phyloP scores from a whole-genome alignment of 768 basidiomycete species.

The Mycena leptocephala region DNA sequence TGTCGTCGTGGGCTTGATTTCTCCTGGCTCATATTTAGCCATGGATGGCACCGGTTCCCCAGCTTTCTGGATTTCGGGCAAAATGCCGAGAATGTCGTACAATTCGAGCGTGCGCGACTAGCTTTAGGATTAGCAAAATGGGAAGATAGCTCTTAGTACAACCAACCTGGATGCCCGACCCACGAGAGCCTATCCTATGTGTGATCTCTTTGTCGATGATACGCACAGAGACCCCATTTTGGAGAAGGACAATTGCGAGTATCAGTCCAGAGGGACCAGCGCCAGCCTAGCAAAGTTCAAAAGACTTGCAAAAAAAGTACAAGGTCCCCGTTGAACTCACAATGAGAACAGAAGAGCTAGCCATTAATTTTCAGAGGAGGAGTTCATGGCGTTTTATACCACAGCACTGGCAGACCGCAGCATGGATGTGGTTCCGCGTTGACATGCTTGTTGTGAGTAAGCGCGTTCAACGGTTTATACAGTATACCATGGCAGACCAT shows the following conservation, averaged over 20 bases:
- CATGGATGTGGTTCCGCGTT: no score
- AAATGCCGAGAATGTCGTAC: conserved; percentile 13
- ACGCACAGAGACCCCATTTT: conserved; percentile 50
- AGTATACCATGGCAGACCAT: no score
- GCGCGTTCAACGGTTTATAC: no score
- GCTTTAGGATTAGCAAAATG: not conserved
- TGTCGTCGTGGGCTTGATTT: conserved; percentile 15
- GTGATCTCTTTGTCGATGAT: conserved; percentile 47
- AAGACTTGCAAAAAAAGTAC: not conserved
- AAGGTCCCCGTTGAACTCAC: not conserved
- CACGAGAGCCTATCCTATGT: conserved; percentile 6
- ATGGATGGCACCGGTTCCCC: not conserved
- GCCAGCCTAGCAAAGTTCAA: conserved; percentile 16
- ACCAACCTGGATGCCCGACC: conserved; percentile 17
- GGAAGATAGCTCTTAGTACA: not conserved
- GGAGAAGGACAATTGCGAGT: conserved; percentile 47
- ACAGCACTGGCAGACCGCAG: no score
- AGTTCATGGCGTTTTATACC: no score
- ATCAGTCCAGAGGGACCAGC: conserved; percentile 46
- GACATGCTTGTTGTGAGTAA: no score
- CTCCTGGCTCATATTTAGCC: conserved; percentile 32
- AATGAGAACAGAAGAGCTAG: not conserved
- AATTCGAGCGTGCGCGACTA: conserved; percentile 12
- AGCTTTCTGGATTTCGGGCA: not conserved
- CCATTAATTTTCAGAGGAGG: not conserved